Evolutionary conservation across 495 filamentous ascomycete genomes (phyloP).

Genomic region (Neurospora terricola): DNA sequence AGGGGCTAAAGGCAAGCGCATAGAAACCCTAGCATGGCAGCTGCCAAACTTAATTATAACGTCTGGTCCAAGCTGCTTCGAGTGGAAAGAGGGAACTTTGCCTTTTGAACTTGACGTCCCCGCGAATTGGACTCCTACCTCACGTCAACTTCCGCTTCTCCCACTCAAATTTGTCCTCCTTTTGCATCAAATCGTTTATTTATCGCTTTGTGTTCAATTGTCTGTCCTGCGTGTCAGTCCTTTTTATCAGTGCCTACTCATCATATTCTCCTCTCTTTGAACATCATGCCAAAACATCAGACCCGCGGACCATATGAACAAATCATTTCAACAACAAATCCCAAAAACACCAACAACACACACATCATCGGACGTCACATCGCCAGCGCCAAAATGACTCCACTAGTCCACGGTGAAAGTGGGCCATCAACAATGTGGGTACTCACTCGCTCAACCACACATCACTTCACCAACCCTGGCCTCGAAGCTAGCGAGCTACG

Average conservation of each 20-base stretch:
- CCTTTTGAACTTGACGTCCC: neutral
- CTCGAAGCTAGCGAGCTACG: neutral
- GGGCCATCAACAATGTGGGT: neutral
- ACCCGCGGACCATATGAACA: neutral
- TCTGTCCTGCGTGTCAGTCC: neutral
- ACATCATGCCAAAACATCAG: neutral
- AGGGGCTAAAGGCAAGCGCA: neutral
- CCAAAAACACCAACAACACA: neutral
- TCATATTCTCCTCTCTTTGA: neutral
- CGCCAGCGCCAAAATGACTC: neutral
- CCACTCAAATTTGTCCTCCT: neutral
- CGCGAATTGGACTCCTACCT: neutral
- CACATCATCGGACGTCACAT: neutral
- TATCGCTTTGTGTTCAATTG: neutral
- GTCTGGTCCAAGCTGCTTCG: neutral
- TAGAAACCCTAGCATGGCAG: neutral
- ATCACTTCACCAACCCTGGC: neutral
- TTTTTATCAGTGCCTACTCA: neutral
- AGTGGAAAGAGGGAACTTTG: neutral
- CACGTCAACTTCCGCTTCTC: neutral
- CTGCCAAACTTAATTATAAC: neutral
- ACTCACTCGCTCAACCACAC: neutral
- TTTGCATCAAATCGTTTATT: too few relatives aligned
- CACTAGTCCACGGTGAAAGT: neutral
- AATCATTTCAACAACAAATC: neutral